These are phyloP conservation scores for Zymoseptoria ardabiliae DNA, from an alignment of 2,329 filamentous ascomycete species.

Conservation along the genomic window DNA sequence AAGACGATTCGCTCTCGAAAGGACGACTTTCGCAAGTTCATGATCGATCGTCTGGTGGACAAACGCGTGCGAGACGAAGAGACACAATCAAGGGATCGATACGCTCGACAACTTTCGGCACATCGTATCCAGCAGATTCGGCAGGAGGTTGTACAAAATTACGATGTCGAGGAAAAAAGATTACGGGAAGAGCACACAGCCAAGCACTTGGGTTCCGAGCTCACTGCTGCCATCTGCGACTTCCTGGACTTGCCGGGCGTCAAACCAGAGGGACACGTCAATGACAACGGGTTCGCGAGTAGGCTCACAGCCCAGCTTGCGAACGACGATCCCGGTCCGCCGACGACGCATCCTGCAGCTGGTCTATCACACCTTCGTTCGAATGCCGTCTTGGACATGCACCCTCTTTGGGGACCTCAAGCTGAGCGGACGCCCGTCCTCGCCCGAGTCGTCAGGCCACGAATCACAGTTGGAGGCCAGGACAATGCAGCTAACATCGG, in stretches of 20 bases:
- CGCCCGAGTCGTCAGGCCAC: slow-evolving; percentile 50
- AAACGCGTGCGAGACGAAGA: slow-evolving; percentile 16
- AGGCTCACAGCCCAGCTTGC: slow-evolving; percentile 14
- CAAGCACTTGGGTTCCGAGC: slow-evolving; percentile 41
- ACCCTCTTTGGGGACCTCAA: slow-evolving; percentile 55
- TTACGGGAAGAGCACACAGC: slow-evolving; percentile 43
- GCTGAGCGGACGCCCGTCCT: slow-evolving; percentile 44
- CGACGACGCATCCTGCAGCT: slow-evolving; percentile 58
- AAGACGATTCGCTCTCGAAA: slow-evolving; percentile 31
- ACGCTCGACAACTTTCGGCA: slow-evolving; percentile 7
- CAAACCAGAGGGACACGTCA: background rate
- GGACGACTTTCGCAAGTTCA: slow-evolving; percentile 26
- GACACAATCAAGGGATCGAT: slow-evolving; percentile 11
- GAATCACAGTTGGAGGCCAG: slow-evolving; percentile 31
- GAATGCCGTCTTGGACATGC: slow-evolving; percentile 49
- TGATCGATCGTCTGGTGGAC: slow-evolving; percentile 21
- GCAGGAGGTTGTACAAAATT: slow-evolving; percentile 20
- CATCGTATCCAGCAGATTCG: slow-evolving; percentile 9
- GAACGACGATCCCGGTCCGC: slow-evolving; percentile 38
- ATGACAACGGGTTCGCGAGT: slow-evolving; percentile 10
- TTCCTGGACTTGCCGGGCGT: slow-evolving; percentile 46
- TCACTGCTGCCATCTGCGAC: slow-evolving; percentile 47
- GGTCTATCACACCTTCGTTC: slow-evolving; percentile 56
- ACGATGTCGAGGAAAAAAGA: slow-evolving; percentile 26
- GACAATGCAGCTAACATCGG: slow-evolving; percentile 33